Evolutionary conservation across 306 rosid genomes (phyloP), one percentile per base, ranked within the genome.

Genomic region (Prunus armeniaca): DNA sequence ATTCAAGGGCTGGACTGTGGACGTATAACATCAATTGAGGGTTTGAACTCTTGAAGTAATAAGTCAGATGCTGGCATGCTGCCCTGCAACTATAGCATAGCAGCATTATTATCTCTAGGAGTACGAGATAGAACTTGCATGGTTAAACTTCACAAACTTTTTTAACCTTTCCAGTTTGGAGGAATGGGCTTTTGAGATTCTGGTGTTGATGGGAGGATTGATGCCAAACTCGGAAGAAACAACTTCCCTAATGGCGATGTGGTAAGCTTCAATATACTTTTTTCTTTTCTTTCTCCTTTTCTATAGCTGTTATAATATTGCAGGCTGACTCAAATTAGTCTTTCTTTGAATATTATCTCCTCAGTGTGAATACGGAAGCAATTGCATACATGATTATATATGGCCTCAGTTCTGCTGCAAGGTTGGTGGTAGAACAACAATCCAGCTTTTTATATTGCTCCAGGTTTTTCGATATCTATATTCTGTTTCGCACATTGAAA

Each of bases 401-500:
- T 79, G 96, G 98, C 51, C 98, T 94, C 22, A 85, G 96, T 80
- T 95, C 98, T 3, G 95, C 94, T 63, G 96, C 95, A 25, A 94
- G 97, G 98, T 94, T 67, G 9, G 34, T 30, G 5, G 57, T 47
- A 46, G 19, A 78, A 61, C 51, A 71, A 41, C 12, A 66, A n/a
- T 66, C 56, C 18, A 5, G 19, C 2, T 17, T 14, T 6, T 12
- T 54, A 20, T 54, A 18, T 54, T 65, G 65, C 27, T 38, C 49
- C 10, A 63, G 28, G 47, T 65, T 56, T 55, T 3, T 49, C 32
- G 25, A 49, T 25, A 3, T 25, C 27, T 43, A 12, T 32, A 38
- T 81, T 82, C 57, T 20, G 20, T 74, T 52, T 43, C 2, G 20
- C 17, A 24, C 49, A 69, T 14, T 87, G 63, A 79, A 7, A 41